Conservation (phyloP, 139 green algal species). For the Picochlorum costavermella region DNA sequence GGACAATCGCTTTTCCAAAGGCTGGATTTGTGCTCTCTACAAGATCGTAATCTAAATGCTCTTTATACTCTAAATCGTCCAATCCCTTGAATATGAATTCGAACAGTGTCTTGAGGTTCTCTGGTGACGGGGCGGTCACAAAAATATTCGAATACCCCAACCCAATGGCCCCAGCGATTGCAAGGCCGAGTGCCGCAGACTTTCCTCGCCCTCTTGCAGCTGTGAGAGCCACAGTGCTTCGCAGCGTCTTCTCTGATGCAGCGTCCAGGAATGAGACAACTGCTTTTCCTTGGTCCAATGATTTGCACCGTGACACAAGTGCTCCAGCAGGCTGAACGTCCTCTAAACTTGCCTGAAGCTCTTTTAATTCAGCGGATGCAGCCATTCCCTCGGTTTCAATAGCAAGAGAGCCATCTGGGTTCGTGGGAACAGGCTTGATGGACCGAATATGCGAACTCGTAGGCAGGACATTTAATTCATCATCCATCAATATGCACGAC, state of each 20-base stretch:
- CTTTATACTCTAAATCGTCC: constrained; percentile 78
- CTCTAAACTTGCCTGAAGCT: constrained; percentile 66
- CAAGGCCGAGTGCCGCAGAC: constrained; percentile 82
- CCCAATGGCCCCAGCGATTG: constrained; percentile 71
- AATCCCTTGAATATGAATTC: constrained; percentile 94
- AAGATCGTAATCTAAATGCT: constrained; percentile 79
- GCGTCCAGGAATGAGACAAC: constrained; percentile 95
- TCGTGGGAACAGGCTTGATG: constrained; percentile 56
- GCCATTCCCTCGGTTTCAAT: constrained; percentile 32
- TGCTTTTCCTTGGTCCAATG: constrained; percentile 79
- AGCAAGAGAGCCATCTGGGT: constrained; percentile 39
- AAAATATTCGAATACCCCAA: constrained; percentile 98
- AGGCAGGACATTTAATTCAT: constrained; percentile 98
- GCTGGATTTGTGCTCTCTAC: constrained; percentile 87
- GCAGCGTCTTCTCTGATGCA: constrained; percentile 90
- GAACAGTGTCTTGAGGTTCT: constrained; percentile 97
- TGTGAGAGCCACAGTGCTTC: constrained; percentile 89
- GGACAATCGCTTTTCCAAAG: constrained; percentile 80
- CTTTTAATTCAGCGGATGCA: constrained; percentile 58
- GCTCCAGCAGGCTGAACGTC: constrained; percentile 68
- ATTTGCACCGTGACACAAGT: constrained; percentile 47
- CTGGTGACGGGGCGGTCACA: constrained; percentile 89
- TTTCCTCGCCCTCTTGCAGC: constrained; percentile 87
- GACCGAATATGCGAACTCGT: constrained; percentile 60
- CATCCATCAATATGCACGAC: constrained; percentile 89